phyloP scores from a whole-genome alignment of 2,329 filamentous ascomycete species.

The Gnomoniopsis smithogilvyi region DNA sequence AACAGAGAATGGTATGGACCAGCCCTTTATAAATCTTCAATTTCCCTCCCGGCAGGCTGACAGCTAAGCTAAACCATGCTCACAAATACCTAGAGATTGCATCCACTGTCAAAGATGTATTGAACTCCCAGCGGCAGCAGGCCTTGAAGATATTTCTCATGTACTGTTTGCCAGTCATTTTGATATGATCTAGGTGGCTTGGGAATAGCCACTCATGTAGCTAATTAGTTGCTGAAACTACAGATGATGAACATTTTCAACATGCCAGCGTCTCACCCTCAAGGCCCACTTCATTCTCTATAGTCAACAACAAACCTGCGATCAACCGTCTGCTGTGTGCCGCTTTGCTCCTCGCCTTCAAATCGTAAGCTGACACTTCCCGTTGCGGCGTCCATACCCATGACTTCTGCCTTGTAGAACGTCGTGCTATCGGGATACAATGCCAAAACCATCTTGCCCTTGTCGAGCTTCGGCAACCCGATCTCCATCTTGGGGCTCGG shows the following conservation, averaged over 20 bases:
- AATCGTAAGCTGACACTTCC: constrained; percentile 66
- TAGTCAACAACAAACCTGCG: constrained; percentile 76
- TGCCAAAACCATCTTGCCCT: constrained; percentile 71
- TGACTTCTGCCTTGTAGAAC: constrained; percentile 81
- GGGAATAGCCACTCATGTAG: too few species aligned
- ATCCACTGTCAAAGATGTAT: too few species aligned
- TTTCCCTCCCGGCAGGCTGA: too few species aligned
- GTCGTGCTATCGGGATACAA: constrained; percentile 82
- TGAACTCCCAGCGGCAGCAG: too few species aligned
- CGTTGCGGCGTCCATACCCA: constrained; percentile 56
- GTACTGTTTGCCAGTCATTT: too few species aligned
- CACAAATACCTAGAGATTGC: too few species aligned
- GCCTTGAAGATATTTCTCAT: too few species aligned
- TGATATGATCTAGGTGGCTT: too few species aligned
- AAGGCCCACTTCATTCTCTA: constrained; percentile 30
- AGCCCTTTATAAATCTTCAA: too few species aligned
- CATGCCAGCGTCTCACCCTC: background rate
- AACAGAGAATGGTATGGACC: too few species aligned
- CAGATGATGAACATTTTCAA: background rate
- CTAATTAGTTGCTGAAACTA: too few species aligned
- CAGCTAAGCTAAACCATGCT: too few species aligned
- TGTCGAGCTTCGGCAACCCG: constrained; percentile 57
- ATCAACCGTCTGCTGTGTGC: constrained; percentile 73
- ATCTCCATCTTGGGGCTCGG: constrained; percentile 51
- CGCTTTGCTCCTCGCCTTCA: constrained; percentile 73